These are phyloP conservation scores for Zymoseptoria passerinii DNA, from an alignment of 2,329 filamentous ascomycete genomes.

Conservation along the genomic window DNA sequence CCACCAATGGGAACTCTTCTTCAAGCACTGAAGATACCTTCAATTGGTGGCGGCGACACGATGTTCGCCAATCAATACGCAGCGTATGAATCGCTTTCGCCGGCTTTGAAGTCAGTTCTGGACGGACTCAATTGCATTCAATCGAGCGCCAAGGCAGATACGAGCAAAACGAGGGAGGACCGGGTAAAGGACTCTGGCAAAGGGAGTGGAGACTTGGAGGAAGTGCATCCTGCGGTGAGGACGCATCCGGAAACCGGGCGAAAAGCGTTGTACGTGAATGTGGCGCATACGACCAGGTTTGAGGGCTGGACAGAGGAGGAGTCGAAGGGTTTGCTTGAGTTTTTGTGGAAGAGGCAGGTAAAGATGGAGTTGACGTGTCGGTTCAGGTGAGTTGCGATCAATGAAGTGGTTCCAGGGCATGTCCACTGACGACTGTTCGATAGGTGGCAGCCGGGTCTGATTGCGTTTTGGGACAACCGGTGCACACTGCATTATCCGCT, in stretches of 20 bases:
- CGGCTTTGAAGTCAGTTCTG: conserved; percentile 69
- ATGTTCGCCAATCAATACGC: conserved; percentile 70
- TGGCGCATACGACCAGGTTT: conserved; percentile 73
- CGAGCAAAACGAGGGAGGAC: conserved; percentile 20
- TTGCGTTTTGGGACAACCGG: conserved; percentile 17
- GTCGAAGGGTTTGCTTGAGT: conserved; percentile 64
- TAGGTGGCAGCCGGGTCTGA: conserved; percentile 11
- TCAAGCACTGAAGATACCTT: conserved; percentile 15
- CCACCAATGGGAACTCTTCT: conserved; percentile 21
- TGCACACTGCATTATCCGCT: conserved; percentile 14
- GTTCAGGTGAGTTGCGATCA: conserved; percentile 50
- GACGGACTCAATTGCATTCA: conserved; percentile 54
- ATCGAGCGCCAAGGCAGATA: conserved; percentile 58
- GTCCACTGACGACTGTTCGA: background rate
- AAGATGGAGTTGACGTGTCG: conserved; percentile 63
- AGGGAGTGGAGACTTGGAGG: conserved; percentile 63
- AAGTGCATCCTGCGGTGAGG: conserved; percentile 65
- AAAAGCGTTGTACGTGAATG: conserved; percentile 73
- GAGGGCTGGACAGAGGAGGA: conserved; percentile 79
- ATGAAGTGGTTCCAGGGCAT: background rate
- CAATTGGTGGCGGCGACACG: conserved; percentile 62
- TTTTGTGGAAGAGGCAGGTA: conserved; percentile 64
- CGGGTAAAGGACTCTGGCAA: conserved; percentile 58
- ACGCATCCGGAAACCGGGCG: conserved; percentile 72
- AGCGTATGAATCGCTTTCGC: conserved; percentile 72